phyloP scores from a whole-genome alignment of 2,329 filamentous ascomycete genomes.

The Capronia americana region DNA sequence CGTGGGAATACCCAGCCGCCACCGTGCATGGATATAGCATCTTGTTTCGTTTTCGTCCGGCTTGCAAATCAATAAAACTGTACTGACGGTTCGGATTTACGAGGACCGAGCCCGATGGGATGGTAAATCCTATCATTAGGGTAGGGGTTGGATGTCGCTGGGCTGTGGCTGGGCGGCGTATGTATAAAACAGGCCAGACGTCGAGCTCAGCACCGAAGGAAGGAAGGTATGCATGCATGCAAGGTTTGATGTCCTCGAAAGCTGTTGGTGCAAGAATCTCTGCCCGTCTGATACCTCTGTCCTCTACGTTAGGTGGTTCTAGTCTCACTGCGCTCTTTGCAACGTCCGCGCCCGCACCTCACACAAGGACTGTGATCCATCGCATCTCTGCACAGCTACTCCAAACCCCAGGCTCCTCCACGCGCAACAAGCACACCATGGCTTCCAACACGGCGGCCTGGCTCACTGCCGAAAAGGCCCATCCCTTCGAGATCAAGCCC shows the following conservation, averaged over 20 bases:
- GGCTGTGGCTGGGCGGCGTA: too few species aligned
- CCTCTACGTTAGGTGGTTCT: too few species aligned
- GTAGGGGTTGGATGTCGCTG: too few species aligned
- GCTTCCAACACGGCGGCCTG: constrained; percentile 2
- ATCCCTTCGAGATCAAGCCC: constrained; percentile 7
- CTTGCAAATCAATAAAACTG: not conserved
- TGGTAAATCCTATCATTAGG: too few species aligned
- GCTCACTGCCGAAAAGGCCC: constrained; percentile 2
- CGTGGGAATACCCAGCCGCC: not conserved
- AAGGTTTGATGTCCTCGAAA: too few species aligned
- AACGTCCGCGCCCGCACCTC: too few species aligned
- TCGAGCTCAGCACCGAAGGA: too few species aligned
- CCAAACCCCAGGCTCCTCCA: not conserved
- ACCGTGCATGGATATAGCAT: not conserved
- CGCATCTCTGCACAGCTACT: not conserved
- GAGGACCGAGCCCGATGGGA: not conserved
- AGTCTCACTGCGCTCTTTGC: too few species aligned
- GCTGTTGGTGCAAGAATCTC: too few species aligned
- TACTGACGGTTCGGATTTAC: not conserved
- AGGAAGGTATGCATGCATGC: too few species aligned
- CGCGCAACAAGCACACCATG: not conserved
- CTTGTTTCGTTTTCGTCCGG: not conserved
- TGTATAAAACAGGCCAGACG: not conserved
- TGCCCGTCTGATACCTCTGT: too few species aligned
- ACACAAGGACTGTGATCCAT: not conserved